A percentile compares a stretch with the other conserved stretches of the same genome.
Evolutionary conservation across 768 basidiomycete genomes (phyloP).

Genomic region (Clavulina sp.): DNA sequence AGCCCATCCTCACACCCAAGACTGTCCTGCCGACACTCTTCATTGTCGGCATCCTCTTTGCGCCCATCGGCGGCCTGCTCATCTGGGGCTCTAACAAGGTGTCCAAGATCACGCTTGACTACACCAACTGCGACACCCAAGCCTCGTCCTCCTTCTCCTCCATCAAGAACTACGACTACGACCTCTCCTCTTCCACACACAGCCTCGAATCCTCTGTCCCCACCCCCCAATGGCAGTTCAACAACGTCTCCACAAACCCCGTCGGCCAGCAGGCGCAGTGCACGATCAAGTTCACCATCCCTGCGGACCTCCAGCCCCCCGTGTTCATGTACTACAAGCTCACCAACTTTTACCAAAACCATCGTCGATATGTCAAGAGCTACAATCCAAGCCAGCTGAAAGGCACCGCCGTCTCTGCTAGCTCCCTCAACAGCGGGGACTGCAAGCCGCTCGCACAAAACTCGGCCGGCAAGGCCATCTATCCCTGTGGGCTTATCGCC

Average conservation of each 20-base stretch:
- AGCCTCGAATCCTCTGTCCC: conserved; percentile 22
- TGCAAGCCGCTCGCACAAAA: conserved; percentile 71
- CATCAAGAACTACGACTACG: conserved; percentile 53
- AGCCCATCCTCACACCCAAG: conserved; percentile 95
- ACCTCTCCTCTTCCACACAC: conserved; percentile 43
- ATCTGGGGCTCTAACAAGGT: conserved; percentile 83
- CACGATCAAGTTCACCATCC: conserved; percentile 65
- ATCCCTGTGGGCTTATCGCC: conserved; percentile 93
- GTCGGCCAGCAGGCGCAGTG: conserved; percentile 35
- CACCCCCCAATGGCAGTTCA: conserved; percentile 59
- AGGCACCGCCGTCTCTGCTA: conserved; percentile 39
- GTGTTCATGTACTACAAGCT: conserved; percentile 94
- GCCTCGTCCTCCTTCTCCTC: conserved; percentile 31
- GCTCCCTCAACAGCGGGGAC: conserved; percentile 44
- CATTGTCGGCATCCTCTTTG: conserved; percentile 86
- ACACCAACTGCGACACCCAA: conserved; percentile 72
- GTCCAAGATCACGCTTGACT: conserved; percentile 87
- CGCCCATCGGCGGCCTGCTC: conserved; percentile 85
- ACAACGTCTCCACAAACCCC: conserved; percentile 30
- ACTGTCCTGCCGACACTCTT: conserved; percentile 94
- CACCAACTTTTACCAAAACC: conserved; percentile 96
- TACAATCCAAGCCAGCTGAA: conserved; percentile 69
- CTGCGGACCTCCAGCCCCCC: conserved; percentile 49
- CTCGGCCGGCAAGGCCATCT: conserved; percentile 38
- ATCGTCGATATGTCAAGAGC: conserved; percentile 92